These are phyloP conservation scores for Tetrastigma voinierianum DNA, from an alignment of 164 flowering plant genomes.

Conservation along the genomic window DNA sequence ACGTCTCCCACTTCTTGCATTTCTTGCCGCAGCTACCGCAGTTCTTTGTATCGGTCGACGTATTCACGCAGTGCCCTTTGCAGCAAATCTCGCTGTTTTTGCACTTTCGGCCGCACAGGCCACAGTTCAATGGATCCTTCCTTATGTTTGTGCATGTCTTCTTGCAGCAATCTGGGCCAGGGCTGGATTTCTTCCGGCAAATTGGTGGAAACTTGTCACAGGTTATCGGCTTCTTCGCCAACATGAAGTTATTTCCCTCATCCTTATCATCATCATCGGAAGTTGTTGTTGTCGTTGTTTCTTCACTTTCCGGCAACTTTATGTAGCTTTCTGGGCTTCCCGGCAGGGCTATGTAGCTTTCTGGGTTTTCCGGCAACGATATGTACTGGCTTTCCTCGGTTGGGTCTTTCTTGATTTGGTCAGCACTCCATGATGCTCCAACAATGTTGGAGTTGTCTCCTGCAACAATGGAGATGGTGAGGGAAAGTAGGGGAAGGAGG, in stretches of 20 bases:
- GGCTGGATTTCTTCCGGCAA: slow-evolving; percentile 9
- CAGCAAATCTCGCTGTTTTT: slow-evolving; percentile 23
- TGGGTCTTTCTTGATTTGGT: not conserved
- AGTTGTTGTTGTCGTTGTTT: not conserved
- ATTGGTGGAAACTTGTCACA: slow-evolving; percentile 10
- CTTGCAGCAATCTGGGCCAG: slow-evolving; percentile 17
- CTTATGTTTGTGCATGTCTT: slow-evolving; percentile 19
- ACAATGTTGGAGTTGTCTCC: not conserved
- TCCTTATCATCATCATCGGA: too few species aligned
- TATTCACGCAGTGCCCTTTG: slow-evolving; percentile 22
- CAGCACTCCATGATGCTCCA: not conserved
- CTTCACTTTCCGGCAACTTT: not conserved
- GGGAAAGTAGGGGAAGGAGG: not conserved
- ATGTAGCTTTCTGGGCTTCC: not conserved
- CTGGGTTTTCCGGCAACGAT: not conserved
- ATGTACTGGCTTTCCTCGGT: not conserved
- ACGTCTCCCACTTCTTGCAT: slow-evolving; percentile 12
- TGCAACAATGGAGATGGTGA: not conserved
- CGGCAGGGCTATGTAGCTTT: not conserved
- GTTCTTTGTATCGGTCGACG: slow-evolving; percentile 8
- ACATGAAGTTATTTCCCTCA: not conserved
- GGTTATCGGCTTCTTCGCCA: slow-evolving; percentile 18
- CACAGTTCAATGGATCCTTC: slow-evolving; percentile 20
- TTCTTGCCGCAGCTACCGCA: slow-evolving; percentile 23
- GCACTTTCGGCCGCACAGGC: slow-evolving; percentile 26